Conservation (phyloP, 345 rosid species). For the Brassica rapa region DNA sequence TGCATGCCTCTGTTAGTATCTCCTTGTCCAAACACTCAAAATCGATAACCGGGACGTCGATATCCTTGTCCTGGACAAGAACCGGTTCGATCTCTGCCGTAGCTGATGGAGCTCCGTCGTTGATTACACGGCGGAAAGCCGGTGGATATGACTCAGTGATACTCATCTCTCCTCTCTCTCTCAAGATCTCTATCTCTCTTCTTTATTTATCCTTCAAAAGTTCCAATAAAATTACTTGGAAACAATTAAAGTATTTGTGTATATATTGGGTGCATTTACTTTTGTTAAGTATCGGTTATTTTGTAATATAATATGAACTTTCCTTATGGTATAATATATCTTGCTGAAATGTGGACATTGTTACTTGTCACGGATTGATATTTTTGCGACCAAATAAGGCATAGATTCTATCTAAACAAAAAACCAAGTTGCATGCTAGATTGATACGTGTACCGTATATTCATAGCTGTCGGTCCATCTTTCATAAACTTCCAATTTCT, state of each 20-base stretch:
- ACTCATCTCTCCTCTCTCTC: slow-evolving; percentile 32
- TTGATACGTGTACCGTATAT: slow-evolving; percentile 13
- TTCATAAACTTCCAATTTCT: slow-evolving; percentile 8
- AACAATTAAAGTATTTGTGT: background rate
- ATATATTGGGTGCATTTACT: slow-evolving; percentile 4
- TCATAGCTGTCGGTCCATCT: slow-evolving; percentile 23
- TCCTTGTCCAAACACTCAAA: slow-evolving; percentile 48
- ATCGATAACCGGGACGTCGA: slow-evolving; percentile 53
- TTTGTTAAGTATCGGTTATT: background rate
- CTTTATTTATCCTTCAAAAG: background rate
- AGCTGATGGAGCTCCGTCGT: background rate
- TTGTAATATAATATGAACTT: background rate
- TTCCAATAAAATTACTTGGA: background rate
- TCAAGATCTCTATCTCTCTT: slow-evolving; percentile 5
- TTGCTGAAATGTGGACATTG: slow-evolving; percentile 15
- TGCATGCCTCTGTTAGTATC: slow-evolving; percentile 56
- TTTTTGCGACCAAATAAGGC: slow-evolving; percentile 13
- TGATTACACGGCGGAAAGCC: slow-evolving; percentile 35
- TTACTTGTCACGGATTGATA: slow-evolving; percentile 25
- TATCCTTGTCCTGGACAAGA: slow-evolving; percentile 40
- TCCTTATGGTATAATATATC: slow-evolving; percentile 3
- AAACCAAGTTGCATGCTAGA: slow-evolving; percentile 7
- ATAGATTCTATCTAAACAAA: slow-evolving; percentile 15
- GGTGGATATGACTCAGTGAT: slow-evolving; percentile 57
- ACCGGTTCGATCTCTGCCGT: slow-evolving; percentile 21